phyloP scores from a whole-genome alignment of 129 eudicot genomes.

The Chrysanthemum seticuspe region DNA sequence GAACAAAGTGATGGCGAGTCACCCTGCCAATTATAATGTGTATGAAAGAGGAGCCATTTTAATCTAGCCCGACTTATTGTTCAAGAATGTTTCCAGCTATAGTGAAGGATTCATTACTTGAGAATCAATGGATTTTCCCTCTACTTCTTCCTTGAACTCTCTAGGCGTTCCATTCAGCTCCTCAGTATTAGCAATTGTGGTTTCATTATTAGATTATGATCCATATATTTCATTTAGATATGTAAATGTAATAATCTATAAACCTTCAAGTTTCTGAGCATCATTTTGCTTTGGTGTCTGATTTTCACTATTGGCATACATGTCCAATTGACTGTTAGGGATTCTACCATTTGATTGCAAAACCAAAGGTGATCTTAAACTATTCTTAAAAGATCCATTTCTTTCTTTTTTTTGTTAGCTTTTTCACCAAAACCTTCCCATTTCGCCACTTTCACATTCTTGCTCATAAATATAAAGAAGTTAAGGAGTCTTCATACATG shows the following conservation, averaged over 20 bases:
- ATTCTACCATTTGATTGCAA: conserved; percentile 46
- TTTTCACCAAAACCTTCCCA: conserved; percentile 41
- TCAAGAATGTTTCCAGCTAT: neutral
- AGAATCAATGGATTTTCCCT: conserved; percentile 15
- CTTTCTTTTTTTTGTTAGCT: conserved; percentile 57
- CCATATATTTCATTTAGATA: too few species aligned
- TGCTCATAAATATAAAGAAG: too few species aligned
- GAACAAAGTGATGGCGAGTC: too few species aligned
- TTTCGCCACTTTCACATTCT: neutral
- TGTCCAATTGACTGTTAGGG: conserved; percentile 46
- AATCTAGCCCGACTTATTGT: too few species aligned
- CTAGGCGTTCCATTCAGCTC: conserved; percentile 14
- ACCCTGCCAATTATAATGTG: too few species aligned
- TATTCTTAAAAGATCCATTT: conserved; percentile 54
- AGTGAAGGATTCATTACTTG: conserved; percentile 14
- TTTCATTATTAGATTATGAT: too few species aligned
- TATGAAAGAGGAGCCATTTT: too few species aligned
- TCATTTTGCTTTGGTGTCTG: conserved; percentile 36
- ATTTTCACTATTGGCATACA: conserved; percentile 36
- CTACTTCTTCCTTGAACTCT: conserved; percentile 15
- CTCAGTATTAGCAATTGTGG: conserved; percentile 15
- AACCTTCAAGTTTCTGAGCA: conserved; percentile 55
- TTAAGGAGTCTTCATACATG: too few species aligned
- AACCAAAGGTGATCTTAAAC: conserved; percentile 56
- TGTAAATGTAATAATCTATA: conserved; percentile 8